These are phyloP conservation scores for Alnus rubra DNA, from an alignment of 306 rosid genomes.

Conservation along the genomic window DNA sequence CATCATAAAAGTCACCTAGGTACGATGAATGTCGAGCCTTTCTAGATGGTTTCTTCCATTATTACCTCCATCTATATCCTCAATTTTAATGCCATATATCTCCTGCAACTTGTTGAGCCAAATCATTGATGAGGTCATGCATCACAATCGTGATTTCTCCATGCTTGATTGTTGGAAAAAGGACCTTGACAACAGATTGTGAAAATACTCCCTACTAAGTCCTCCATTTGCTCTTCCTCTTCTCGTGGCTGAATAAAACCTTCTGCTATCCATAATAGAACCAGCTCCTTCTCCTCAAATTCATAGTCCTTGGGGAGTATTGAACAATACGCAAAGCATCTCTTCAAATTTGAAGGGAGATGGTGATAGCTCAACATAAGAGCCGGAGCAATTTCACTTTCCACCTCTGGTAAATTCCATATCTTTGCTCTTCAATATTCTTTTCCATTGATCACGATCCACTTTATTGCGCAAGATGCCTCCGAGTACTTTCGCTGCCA, in stretches of 20 bases:
- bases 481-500: conserved; percentile 7
- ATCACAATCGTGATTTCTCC: not conserved
- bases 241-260: not conserved
- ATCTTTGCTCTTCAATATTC: not conserved
- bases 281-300: not conserved
- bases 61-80: accelerated
- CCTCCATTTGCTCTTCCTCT: not conserved
- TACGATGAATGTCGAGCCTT: not conserved
- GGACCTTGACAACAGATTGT: not conserved
- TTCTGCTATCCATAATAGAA: not conserved
- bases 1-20: accelerated
- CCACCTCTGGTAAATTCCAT: not conserved
- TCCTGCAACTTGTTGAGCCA: not conserved
- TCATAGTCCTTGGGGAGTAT: not conserved
- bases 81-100: accelerated
- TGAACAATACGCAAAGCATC: conserved; percentile 19
- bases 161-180: not conserved
- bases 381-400: not conserved
- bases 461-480: not conserved
- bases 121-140: conserved; percentile 17
- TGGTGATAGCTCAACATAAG: conserved; percentile 8
- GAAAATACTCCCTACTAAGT: not conserved
- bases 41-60: not conserved
- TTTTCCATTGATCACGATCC: not conserved
- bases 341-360: conserved; percentile 4